A percentile compares a stretch with the other conserved stretches of the same genome.
Conservation (phyloP, 129 eudicot species). For the Escallonia herrerae region DNA sequence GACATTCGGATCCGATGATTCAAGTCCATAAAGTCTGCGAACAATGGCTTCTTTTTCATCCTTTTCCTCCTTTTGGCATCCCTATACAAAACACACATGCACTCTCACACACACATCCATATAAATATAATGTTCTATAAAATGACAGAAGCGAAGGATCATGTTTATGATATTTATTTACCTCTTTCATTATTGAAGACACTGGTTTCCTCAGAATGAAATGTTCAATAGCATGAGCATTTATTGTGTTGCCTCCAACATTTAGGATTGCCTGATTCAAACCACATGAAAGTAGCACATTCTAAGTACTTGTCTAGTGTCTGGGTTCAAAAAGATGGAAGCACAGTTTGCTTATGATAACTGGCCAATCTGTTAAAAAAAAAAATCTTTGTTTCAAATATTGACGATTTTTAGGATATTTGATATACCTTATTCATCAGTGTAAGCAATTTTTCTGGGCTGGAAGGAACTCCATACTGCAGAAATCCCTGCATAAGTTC, state of each 20-base stretch:
- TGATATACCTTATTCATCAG: slow-evolving; percentile 73
- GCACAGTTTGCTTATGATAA: no score
- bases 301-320: no score
- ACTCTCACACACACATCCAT: background rate
- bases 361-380: no score
- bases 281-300: background rate
- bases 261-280: slow-evolving; percentile 67
- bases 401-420: no score
- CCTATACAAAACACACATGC: slow-evolving; percentile 11
- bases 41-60: slow-evolving; percentile 46
- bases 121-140: background rate
- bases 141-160: no score
- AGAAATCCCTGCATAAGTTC: slow-evolving; percentile 58
- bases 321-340: no score
- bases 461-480: slow-evolving; percentile 75
- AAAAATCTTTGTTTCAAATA: no score
- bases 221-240: slow-evolving; percentile 78
- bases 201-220: slow-evolving; percentile 65
- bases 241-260: slow-evolving; percentile 75
- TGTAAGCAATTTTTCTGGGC: slow-evolving; percentile 48
- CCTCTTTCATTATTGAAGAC: slow-evolving; percentile 54
- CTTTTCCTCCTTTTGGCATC: slow-evolving; percentile 33
- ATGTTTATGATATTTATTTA: slow-evolving; percentile 4
- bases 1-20: slow-evolving; percentile 59
- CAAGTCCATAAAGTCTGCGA: slow-evolving; percentile 59